Evolutionary conservation across 306 rosid species (phyloP), one percentile per base, ranked within the genome.

Genomic region (Quercus gilva): DNA sequence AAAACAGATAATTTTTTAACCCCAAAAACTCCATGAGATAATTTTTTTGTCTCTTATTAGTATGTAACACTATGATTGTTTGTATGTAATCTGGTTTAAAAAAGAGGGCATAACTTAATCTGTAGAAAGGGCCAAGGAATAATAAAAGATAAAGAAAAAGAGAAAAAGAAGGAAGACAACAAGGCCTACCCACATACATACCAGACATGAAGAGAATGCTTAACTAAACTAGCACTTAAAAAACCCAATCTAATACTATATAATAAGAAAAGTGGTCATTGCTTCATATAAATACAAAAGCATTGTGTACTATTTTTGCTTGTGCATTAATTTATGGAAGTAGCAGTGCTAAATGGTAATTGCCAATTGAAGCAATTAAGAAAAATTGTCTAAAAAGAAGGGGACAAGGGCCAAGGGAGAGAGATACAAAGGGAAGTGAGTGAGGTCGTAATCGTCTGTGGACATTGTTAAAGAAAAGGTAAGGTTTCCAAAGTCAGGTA

Each of bases 401-500:
- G 84, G 74, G 80, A 82, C 79, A 76, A 29, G 73, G 80, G 23
- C 74, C 63, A 29, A 74, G 75, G 75, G 82, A 75, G 26, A 71
- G 86, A 83, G 83, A 86, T 85, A 53, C 78, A 81, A 79, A 53
- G 76, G 60, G 55, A 79, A 29, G 76, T 14, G 19, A 79, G 85
- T 68, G 35, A 19, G 35, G 84, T 75, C 87, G 78, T 86, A 71
- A 63, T 80, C 85, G 45, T 25, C 76, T 61, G 69, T 77, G 73
- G 23, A 41, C 87, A 68, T 84, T 79, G 83, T 68, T 6, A 3
- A 41, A 55, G 73, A 78, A 69, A 84, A 82, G 90, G 74, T 81
- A 86, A 67, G 87, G 86, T 84, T 86, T 86, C 86, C 90, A 82
- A 80, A 69, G 84, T 31, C 79, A 4, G 82, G 90, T 76, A 89